Base-by-base conservation (phyloP, 176 grass and related monocot species). In the Oryza longistaminata region DNA sequence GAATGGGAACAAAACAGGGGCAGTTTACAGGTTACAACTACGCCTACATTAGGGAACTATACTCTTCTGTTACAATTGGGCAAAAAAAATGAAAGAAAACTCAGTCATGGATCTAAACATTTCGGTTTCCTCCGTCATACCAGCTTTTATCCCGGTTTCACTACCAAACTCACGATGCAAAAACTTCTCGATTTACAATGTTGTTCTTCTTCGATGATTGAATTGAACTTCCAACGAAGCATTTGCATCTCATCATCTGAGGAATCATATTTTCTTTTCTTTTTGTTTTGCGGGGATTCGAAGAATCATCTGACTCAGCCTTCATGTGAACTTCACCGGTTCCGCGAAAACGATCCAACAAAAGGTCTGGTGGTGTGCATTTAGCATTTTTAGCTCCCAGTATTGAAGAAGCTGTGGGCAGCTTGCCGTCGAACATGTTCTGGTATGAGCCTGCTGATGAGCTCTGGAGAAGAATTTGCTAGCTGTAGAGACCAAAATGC, bases 381-480 rank as follows among this genome's bases (percentile, higher is more conserved):
- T 83, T 67, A 31, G 29, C 29, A 31, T 31, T 31, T 31, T 31
- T 31, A 84, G 42, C 82, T 39, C 42, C 27, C 74, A 17, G 72
- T 58, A 62, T 88, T 85, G 81, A 85, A 55, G 55, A 87, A 84
- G 85, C 75, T 81, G 21, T 84, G 82, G 65, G 83, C 44, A 61
- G 74, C 74, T 91, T 91, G 92, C 27, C 86, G 79, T 45, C 80
- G 90, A 76, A 87, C 70, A 74, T 94, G 89, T 82, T 91, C 89
- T 16, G 92, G 89, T 53, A 89, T 83, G 45, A 91, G 79, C 88
- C 79, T 89, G 79, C 34, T 80, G 69, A 88, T 80, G 70, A 94
- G 86, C 15, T 89, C 88, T 8, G 80, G 86, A 17, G 88, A 91
- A 81, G 83, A 83, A 67, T 89, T 77, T 45, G 82, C 79, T 76